Evolutionary conservation across 306 rosid species (phyloP).

Genomic region (Inga leiocalycina): DNA sequence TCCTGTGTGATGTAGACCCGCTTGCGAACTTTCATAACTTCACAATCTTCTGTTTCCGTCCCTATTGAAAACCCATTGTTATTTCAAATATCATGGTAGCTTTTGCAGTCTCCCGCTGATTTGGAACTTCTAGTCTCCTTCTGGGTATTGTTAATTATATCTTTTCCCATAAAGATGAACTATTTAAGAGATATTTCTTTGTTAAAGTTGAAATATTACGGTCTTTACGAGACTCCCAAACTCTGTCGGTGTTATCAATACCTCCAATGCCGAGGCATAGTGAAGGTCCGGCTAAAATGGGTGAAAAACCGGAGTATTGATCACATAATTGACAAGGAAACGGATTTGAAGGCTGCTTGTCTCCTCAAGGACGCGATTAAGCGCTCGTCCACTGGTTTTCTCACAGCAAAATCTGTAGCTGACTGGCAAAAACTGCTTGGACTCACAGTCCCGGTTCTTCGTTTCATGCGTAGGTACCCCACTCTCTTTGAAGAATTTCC

Average conservation of each 20-base stretch:
- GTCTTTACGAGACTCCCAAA: neutral
- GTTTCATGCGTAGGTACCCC: conserved; percentile 90
- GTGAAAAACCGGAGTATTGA: conserved; percentile 80
- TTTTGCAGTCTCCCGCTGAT: neutral
- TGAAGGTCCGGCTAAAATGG: conserved; percentile 88
- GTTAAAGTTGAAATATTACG: conserved; percentile 34
- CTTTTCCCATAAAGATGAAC: conserved; percentile 9
- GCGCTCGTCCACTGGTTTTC: conserved; percentile 79
- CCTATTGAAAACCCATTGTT: neutral
- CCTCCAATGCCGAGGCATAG: conserved; percentile 69
- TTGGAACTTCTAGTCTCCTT: neutral
- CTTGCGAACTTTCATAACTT: neutral
- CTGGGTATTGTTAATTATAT: neutral
- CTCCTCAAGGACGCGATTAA: conserved; percentile 88
- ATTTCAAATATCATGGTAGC: neutral
- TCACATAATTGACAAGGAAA: conserved; percentile 84
- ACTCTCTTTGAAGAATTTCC: conserved; percentile 85
- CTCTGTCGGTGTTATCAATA: conserved; percentile 8
- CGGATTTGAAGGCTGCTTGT: conserved; percentile 82
- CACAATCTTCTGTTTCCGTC: neutral
- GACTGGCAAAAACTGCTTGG: conserved; percentile 93
- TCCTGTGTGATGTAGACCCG: neutral
- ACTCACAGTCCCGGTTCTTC: conserved; percentile 87
- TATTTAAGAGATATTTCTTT: conserved; percentile 26
- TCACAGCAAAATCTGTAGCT: conserved; percentile 68